These are phyloP conservation scores for Phylloporus rhodoxanthus DNA, from an alignment of 768 basidiomycete species.

Conservation along the genomic window DNA sequence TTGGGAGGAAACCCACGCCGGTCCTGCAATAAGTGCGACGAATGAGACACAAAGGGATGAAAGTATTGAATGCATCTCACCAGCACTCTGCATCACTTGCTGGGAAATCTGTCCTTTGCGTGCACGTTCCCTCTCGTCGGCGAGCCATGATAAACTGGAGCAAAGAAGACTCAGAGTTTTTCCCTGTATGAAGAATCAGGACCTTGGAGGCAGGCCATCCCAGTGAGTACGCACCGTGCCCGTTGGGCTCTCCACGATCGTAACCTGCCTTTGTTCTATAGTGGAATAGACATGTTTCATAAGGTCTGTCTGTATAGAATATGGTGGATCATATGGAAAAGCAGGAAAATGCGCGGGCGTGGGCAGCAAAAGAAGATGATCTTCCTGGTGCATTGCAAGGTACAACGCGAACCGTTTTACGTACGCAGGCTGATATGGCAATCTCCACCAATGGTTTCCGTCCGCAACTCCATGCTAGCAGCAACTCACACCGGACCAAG, in stretches of 20 bases:
- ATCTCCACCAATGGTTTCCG: not conserved
- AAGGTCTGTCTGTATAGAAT: slow-evolving; percentile 76
- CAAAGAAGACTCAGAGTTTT: slow-evolving; percentile 82
- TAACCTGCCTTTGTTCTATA: slow-evolving; percentile 68
- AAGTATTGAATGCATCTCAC: slow-evolving; percentile 11
- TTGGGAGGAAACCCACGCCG: slow-evolving; percentile 74
- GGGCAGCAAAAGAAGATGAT: slow-evolving; percentile 35
- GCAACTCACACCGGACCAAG: not conserved
- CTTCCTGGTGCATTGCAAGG: slow-evolving; percentile 12
- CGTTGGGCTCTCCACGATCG: slow-evolving; percentile 85
- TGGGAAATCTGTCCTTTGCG: slow-evolving; percentile 56
- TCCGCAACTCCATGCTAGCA: too few species aligned
- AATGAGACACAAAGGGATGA: slow-evolving; percentile 14
- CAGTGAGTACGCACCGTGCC: slow-evolving; percentile 57
- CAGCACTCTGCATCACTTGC: slow-evolving; percentile 19
- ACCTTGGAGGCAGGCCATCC: not conserved
- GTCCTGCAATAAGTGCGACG: slow-evolving; percentile 33
- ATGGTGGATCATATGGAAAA: slow-evolving; percentile 82
- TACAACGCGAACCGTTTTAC: not conserved
- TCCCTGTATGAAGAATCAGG: slow-evolving; percentile 45
- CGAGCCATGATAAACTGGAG: slow-evolving; percentile 68
- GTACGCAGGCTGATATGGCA: not conserved
- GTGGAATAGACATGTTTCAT: slow-evolving; percentile 83
- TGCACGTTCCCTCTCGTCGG: slow-evolving; percentile 63
- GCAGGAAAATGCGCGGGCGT: slow-evolving; percentile 66